phyloP scores from a whole-genome alignment of 225 moss, liverwort and hornwort genomes.

The Pseudoscleropodium purum region DNA sequence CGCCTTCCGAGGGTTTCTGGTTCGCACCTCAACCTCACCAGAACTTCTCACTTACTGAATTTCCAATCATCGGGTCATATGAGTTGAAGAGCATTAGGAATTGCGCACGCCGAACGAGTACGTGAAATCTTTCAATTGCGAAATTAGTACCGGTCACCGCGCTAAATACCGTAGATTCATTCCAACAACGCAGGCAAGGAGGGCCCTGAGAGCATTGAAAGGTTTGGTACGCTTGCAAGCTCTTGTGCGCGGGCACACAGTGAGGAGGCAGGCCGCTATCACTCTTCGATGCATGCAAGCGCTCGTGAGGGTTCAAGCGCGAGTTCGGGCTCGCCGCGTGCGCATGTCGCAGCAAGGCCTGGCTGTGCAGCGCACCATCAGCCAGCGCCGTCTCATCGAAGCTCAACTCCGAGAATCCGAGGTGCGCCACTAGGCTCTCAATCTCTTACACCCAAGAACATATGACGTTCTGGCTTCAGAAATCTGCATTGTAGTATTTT shows the following conservation, averaged over 20 bases:
- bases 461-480: neutral
- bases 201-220: slow-evolving; percentile 79
- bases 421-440: slow-evolving; percentile 8
- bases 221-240: slow-evolving; percentile 88
- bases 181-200: slow-evolving; percentile 49
- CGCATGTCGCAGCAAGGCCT: slow-evolving; percentile 82
- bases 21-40: neutral
- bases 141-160: neutral
- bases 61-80: neutral
- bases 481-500: neutral
- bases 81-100: neutral
- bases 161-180: neutral
- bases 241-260: slow-evolving; percentile 84
- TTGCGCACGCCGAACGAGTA: neutral
- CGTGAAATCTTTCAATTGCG: neutral
- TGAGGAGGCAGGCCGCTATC: slow-evolving; percentile 85
- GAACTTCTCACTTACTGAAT: neutral
- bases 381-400: slow-evolving; percentile 68
- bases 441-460: neutral
- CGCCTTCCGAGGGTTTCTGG: slow-evolving; percentile 87
- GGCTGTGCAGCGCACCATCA: slow-evolving; percentile 80
- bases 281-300: slow-evolving; percentile 97
- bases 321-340: slow-evolving; percentile 87
- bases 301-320: slow-evolving; percentile 83
- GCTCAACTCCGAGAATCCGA: slow-evolving; percentile 83